Evolutionary conservation across 148 eudicot species (phyloP).

Genomic region (Camellia lanceoleosa): DNA sequence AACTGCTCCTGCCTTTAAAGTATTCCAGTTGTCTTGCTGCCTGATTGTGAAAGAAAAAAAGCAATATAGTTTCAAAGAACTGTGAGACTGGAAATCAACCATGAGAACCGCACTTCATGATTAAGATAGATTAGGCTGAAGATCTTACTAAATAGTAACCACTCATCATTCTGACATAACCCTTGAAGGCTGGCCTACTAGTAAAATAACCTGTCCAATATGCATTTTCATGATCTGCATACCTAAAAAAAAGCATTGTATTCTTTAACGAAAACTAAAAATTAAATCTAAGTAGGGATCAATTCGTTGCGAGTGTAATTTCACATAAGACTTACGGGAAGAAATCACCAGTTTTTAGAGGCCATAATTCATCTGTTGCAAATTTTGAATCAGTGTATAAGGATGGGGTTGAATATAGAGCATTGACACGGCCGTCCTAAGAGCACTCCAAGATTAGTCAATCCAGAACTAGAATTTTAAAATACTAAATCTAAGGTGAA

Average conservation of each 20-base stretch:
- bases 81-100: not conserved
- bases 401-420: slow-evolving; percentile 77
- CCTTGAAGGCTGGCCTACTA: slow-evolving; percentile 72
- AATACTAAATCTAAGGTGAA: not conserved
- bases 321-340: slow-evolving; percentile 60
- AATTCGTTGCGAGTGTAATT: not conserved
- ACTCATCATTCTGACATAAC: slow-evolving; percentile 67
- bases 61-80: not conserved
- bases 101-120: not conserved
- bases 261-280: slow-evolving; percentile 7
- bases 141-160: slow-evolving; percentile 59
- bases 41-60: slow-evolving; percentile 26
- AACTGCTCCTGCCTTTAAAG: slow-evolving; percentile 47
- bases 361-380: slow-evolving; percentile 58
- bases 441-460: slow-evolving; percentile 6
- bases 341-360: slow-evolving; percentile 64
- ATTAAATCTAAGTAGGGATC: not conserved
- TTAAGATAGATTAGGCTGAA: not conserved
- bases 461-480: not conserved
- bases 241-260: slow-evolving; percentile 34
- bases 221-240: slow-evolving; percentile 68
- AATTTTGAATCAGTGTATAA: slow-evolving; percentile 66
- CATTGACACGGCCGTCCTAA: slow-evolving; percentile 84
- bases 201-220: slow-evolving; percentile 92
- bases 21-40: slow-evolving; percentile 76